A percentile compares a stretch with the other conserved stretches of the same genome.
These are phyloP conservation scores for Stereum hirsutum DNA, from an alignment of 1,284 basidiomycete species.

Conservation along the genomic window DNA sequence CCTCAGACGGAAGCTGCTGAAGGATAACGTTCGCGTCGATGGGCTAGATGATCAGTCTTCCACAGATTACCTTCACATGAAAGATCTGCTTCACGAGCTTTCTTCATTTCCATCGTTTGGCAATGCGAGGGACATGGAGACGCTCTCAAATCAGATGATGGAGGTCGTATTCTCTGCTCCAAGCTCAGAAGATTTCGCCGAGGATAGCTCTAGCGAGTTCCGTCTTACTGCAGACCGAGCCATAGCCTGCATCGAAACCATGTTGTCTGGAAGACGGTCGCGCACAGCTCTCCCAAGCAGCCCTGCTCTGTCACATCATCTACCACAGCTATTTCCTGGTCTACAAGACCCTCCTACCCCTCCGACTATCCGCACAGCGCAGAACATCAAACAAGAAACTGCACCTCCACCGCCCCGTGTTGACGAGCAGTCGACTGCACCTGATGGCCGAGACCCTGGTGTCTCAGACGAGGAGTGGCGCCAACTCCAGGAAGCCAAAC, in stretches of 20 bases:
- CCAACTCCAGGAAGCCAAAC: constrained; percentile 30
- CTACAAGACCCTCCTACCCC: too few relatives aligned
- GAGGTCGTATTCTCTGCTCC: neutral
- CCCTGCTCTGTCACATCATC: too few relatives aligned
- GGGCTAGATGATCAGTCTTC: constrained; percentile 27
- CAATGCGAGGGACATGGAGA: neutral
- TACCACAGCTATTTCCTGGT: too few relatives aligned
- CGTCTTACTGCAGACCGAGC: constrained; percentile 18
- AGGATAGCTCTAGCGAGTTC: too few relatives aligned
- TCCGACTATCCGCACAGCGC: too few relatives aligned
- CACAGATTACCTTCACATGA: constrained; percentile 26
- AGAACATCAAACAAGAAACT: too few relatives aligned
- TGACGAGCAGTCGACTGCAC: too few relatives aligned
- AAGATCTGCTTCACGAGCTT: constrained; percentile 43
- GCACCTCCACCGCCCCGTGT: too few relatives aligned
- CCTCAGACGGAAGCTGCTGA: constrained; percentile 35
- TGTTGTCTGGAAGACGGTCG: constrained; percentile 16
- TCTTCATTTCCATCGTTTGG: neutral
- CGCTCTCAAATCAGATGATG: neutral
- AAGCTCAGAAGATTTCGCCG: neutral
- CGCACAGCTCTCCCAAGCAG: constrained; percentile 12
- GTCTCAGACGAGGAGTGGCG: constrained; percentile 36
- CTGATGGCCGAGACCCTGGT: constrained; percentile 30
- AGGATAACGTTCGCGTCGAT: constrained; percentile 27
- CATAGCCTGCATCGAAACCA: constrained; percentile 17